phyloP scores from a whole-genome alignment of 192 early-diverging fungal species.

The Podila minutissima region DNA sequence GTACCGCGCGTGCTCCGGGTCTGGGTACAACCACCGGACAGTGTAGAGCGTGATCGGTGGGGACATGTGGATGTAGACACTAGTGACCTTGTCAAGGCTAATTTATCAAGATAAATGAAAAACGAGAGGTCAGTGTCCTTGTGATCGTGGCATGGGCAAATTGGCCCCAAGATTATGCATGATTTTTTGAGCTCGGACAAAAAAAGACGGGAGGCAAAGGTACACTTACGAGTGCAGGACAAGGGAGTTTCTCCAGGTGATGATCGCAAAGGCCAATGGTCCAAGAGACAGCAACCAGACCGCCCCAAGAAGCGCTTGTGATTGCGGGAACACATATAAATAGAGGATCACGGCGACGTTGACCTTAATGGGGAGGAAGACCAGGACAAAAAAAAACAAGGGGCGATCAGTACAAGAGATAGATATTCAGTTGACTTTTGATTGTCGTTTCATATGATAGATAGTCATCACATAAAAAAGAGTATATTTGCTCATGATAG shows the following conservation, averaged over 20 bases:
- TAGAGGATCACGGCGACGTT: conserved; percentile 64
- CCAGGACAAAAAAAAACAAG: neutral
- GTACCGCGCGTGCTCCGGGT: conserved; percentile 48
- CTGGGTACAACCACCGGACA: conserved; percentile 66
- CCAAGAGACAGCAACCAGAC: conserved; percentile 64
- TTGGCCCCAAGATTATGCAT: neutral
- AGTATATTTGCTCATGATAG: neutral
- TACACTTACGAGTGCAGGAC: conserved; percentile 36
- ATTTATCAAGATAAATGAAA: conserved; percentile 3
- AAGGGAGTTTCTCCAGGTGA: conserved; percentile 64
- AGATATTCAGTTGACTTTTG: neutral
- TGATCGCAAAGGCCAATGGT: conserved; percentile 73
- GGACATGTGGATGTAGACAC: conserved; percentile 71
- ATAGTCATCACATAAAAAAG: too few relatives aligned
- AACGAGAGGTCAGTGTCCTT: conserved; percentile 27
- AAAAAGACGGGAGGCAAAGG: too few relatives aligned
- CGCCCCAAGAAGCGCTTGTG: conserved; percentile 35
- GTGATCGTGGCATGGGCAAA: neutral
- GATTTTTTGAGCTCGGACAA: neutral
- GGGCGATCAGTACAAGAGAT: conserved; percentile 12
- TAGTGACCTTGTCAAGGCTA: conserved; percentile 75
- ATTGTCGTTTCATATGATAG: too few relatives aligned
- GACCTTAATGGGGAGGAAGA: conserved; percentile 20
- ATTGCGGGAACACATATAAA: conserved; percentile 61
- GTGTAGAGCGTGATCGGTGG: conserved; percentile 67